Evolutionary conservation across 108 stramenopile species (phyloP).

Genomic region (Mayamaea pseudoterrestris): DNA sequence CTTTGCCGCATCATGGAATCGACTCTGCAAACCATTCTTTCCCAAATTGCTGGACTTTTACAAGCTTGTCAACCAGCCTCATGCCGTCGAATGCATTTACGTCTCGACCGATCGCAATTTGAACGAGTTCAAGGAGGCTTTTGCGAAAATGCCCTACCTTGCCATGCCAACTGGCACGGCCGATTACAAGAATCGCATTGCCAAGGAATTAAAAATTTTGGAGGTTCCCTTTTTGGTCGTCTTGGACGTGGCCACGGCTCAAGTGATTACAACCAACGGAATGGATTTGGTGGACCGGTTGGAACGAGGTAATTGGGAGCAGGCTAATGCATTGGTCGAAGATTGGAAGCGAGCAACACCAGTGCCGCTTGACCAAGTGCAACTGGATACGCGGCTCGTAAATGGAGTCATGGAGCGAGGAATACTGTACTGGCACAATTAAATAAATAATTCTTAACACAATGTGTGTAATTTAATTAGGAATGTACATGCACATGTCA

Average conservation of each 20-base stretch:
- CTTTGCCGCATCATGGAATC: constrained; percentile 6
- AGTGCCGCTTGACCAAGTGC: neutral
- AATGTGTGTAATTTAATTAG: too few relatives aligned
- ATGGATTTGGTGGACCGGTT: neutral
- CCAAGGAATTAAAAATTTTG: constrained; percentile 6
- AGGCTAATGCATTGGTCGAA: constrained; percentile 3
- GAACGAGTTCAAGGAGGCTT: constrained; percentile 6
- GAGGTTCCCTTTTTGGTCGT: constrained; percentile 3
- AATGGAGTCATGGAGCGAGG: neutral
- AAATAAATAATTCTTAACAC: too few relatives aligned
- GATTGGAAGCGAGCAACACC: constrained; percentile 3
- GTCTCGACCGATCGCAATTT: constrained; percentile 7
- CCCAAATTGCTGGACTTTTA: constrained; percentile 5
- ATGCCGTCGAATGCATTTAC: constrained; percentile 7
- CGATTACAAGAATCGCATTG: constrained; percentile 4
- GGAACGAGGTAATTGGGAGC: constrained; percentile 1
- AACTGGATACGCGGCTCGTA: neutral
- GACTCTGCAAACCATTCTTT: constrained; percentile 6
- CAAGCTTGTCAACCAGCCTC: neutral
- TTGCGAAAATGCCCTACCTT: constrained; percentile 2
- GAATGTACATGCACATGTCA: too few relatives aligned
- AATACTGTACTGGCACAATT: neutral
- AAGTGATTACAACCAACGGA: constrained; percentile 2
- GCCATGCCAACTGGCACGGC: constrained; percentile 7
- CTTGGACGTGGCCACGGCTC: neutral